Percentiles rank a stretch among this genome's conserved stretches.
Conservation (phyloP, 352 stramenopile species). For the Blastocystis hominis region DNA sequence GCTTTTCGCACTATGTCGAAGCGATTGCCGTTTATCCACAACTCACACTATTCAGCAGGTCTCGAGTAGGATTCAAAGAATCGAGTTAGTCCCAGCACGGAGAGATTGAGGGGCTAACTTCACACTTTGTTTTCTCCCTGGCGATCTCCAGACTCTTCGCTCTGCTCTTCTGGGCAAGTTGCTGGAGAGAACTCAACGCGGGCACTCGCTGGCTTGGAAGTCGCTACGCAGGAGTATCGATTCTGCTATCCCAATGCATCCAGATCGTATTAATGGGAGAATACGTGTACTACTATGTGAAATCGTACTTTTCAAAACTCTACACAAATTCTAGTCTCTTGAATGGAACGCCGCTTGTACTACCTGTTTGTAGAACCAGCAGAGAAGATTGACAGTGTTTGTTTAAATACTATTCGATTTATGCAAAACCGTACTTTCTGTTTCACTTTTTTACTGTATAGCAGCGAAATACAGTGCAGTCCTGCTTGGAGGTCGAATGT, state of each 20-base stretch:
- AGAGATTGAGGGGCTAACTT: neutral
- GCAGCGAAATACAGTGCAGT: neutral
- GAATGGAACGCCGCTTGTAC: neutral
- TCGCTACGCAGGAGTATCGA: neutral
- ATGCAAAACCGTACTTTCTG: neutral
- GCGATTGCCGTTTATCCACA: neutral
- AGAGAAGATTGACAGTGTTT: conserved; percentile 15
- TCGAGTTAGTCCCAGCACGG: neutral
- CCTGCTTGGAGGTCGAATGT: neutral
- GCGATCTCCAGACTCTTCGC: neutral
- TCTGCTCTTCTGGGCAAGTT: conserved; percentile 16
- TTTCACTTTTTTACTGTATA: neutral
- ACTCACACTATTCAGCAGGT: neutral
- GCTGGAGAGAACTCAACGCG: neutral
- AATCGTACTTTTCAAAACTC: neutral
- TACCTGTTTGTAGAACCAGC: neutral
- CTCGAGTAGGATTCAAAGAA: neutral
- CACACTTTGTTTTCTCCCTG: conserved; percentile 8
- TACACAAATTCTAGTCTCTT: neutral
- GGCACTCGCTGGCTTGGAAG: neutral
- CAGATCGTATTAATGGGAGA: conserved; percentile 1
- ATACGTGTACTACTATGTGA: conserved; percentile 23
- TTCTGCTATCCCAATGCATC: conserved; percentile 11
- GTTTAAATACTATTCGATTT: no score
- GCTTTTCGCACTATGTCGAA: conserved; percentile 2